Evolutionary conservation across 1,139 yeast species (phyloP).

Genomic region (Arxiozyma heterogenica): DNA sequence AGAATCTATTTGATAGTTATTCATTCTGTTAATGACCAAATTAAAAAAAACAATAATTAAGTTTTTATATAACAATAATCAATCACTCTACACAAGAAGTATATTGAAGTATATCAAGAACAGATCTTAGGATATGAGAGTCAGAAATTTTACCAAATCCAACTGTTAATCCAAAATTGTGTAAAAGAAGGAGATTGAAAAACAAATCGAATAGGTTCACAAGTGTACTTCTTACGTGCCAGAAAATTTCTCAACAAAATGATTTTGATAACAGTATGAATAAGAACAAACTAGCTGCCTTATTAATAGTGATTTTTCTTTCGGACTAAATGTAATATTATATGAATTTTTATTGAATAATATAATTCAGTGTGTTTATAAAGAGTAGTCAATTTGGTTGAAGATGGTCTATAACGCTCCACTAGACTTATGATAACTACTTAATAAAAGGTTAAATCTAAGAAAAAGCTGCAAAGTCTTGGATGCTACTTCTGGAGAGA

Average conservation of each 20-base stretch:
- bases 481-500: background rate
- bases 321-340: background rate
- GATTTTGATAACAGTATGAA: background rate
- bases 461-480: background rate
- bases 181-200: background rate
- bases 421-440: background rate
- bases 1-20: background rate
- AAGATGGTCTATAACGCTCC: background rate
- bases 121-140: constrained; percentile 6
- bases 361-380: background rate
- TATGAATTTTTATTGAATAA: background rate
- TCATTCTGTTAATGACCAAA: background rate
- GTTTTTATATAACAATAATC: background rate
- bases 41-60: too few species aligned
- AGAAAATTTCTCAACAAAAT: background rate
- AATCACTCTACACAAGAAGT: background rate
- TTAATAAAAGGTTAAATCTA: too few species aligned
- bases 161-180: background rate
- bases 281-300: background rate
- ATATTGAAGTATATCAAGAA: background rate
- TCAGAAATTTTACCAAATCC: background rate
- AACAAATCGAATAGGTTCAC: background rate
- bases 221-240: background rate
- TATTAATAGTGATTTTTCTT: background rate
- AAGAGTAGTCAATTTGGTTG: background rate